A percentile compares a stretch with the other conserved stretches of the same genome.
phyloP scores from a whole-genome alignment of 306 rosid species.

The Pyrus communis region DNA sequence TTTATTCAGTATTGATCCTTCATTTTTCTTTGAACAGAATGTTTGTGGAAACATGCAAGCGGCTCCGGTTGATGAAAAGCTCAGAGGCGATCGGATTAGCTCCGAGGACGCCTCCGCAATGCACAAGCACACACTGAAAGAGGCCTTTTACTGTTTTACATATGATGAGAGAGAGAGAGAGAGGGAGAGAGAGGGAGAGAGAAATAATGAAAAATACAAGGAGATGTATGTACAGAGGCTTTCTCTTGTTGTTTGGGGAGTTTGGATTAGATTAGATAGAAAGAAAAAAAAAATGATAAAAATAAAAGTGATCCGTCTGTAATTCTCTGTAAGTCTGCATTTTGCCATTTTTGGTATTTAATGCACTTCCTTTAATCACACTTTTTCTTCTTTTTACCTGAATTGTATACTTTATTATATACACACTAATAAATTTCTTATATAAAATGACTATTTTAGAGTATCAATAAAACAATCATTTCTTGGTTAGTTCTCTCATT shows the following conservation, averaged over 20 bases:
- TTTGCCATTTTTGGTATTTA: not conserved
- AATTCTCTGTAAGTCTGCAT: not conserved
- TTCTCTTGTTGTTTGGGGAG: not conserved
- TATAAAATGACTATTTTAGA: too few relatives aligned
- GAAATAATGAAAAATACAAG: not conserved
- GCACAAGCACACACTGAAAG: constrained; percentile 12
- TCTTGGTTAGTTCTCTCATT: too few relatives aligned
- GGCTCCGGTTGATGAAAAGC: constrained; percentile 53
- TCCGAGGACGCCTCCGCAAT: constrained; percentile 17
- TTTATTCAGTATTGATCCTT: not conserved
- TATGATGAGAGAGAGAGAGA: not conserved
- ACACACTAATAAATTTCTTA: too few relatives aligned
- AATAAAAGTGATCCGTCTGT: constrained; percentile 2
- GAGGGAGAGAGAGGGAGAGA: not conserved
- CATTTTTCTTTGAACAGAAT: constrained; percentile 27
- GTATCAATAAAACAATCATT: too few relatives aligned
- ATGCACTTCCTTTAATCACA: not conserved
- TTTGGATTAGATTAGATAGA: constrained; percentile 8
- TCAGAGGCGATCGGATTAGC: constrained; percentile 49
- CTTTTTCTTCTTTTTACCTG: not conserved
- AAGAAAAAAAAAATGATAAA: not conserved
- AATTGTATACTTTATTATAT: not conserved
- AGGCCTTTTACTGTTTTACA: not conserved
- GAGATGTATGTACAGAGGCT: constrained; percentile 13
- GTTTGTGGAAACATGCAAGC: constrained; percentile 72